Conservation (phyloP, 2,329 filamentous ascomycete species). For the Botrytis fragariae region DNA sequence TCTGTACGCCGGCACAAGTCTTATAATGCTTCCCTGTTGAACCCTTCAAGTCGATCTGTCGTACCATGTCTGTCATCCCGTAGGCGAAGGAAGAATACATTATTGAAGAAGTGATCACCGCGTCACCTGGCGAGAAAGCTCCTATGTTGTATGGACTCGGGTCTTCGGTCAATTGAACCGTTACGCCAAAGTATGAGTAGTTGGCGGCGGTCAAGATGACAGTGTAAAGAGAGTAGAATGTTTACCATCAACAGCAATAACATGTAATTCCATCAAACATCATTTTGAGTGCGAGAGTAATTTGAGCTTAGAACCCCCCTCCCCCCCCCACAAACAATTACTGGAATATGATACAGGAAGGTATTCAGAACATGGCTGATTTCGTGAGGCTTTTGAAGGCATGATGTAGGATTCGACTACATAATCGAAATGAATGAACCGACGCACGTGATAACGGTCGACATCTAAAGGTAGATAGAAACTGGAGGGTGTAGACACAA, state of each 20-base stretch:
- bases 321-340: no score
- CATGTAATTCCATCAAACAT: not conserved
- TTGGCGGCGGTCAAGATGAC: not conserved
- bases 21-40: not conserved
- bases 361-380: not conserved
- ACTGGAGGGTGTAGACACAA: not conserved
- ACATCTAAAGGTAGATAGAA: no score
- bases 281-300: not conserved
- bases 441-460: not conserved
- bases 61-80: conserved; percentile 7
- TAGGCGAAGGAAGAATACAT: conserved; percentile 5
- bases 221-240: not conserved
- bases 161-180: not conserved
- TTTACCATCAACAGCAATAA: not conserved
- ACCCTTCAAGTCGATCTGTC: not conserved
- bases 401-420: not conserved
- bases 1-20: not conserved
- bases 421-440: not conserved
- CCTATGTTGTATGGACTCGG: not conserved
- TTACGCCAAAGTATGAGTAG: not conserved
- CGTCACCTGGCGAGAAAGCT: not conserved
- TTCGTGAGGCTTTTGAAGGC: not conserved
- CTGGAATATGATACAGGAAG: not conserved
- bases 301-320: no score
- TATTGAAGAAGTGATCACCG: not conserved